Evolutionary conservation across 345 rosid genomes (phyloP), one percentile per base, ranked within the genome.

Genomic region (Alliaria petiolata): DNA sequence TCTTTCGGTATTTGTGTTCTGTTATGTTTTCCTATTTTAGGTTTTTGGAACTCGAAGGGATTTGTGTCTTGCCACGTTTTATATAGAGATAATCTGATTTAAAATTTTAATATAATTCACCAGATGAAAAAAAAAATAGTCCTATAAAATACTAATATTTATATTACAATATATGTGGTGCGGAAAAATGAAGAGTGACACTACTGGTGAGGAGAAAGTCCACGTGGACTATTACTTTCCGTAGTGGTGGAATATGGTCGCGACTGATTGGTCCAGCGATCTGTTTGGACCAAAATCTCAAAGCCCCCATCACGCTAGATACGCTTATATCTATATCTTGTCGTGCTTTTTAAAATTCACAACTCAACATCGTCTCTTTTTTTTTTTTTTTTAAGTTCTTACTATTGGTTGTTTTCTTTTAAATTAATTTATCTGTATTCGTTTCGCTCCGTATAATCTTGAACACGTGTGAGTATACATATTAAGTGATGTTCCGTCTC

Each of bases 171-270:
- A 31, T 53, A 33, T 47, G 72, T 74, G 68, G 39, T 75, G 42
- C 61, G 30, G 50, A 39, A 57, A 35, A 67, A 17, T 10, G 74
- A 75, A 60, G 69, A 12, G 55, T 31, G 69, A 60, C 46, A 46
- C 62, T 59, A 74, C 52, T 75, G 78, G 78, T 17, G 31, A 17
- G 12, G 35, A 67, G 40, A 43, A 17, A 46, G 69, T 43, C 62
- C 65, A 68, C 69, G 79, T 68, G 58, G 51, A 36, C 1, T 17
- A 33, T 25, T 34, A 52, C 69, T 75, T 65, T 57, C 0, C 12
- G 12, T 52, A 67, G 78, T 75, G 73, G 69, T 75, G 50, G 67
- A 60, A 68, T 75, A 67, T 75, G 79, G 64, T 61, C 17, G 34
- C 6, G 12, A 10, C 35, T 53, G 43, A 75, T 75, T 75, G 69